phyloP scores from a whole-genome alignment of 2,329 filamentous ascomycete species.

The Fusarium tanahbumbuense region DNA sequence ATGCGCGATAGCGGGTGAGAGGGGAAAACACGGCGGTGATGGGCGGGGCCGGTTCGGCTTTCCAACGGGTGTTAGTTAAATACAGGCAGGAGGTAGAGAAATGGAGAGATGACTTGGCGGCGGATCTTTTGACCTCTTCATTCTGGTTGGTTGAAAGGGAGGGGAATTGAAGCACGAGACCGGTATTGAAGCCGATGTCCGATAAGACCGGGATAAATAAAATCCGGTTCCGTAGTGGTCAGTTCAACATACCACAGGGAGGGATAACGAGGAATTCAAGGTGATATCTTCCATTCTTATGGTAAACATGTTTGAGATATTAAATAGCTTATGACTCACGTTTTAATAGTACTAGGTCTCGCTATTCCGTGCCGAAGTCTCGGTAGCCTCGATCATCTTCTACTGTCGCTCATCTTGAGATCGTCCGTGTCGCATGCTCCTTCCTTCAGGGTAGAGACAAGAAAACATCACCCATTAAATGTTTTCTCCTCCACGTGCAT shows the following conservation, averaged over 20 bases:
- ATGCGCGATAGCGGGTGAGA: slow-evolving; percentile 42
- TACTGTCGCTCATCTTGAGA: not conserved
- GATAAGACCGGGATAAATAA: slow-evolving; percentile 26
- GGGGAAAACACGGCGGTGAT: slow-evolving; percentile 40
- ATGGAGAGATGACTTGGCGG: slow-evolving; percentile 18
- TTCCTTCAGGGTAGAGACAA: not conserved
- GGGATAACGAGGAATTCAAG: not conserved
- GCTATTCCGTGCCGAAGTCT: not conserved
- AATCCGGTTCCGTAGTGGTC: slow-evolving; percentile 7
- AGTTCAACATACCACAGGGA: not conserved
- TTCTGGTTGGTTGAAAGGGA: slow-evolving; percentile 25
- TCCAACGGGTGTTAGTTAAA: slow-evolving; percentile 23
- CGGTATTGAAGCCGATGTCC: slow-evolving; percentile 14
- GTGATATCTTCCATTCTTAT: not conserved
- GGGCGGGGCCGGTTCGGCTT: slow-evolving; percentile 45
- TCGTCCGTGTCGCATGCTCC: not conserved
- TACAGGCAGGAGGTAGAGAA: slow-evolving; percentile 1
- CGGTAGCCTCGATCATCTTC: not conserved
- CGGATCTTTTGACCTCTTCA: slow-evolving; percentile 19
- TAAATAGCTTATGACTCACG: not conserved
- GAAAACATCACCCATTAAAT: not conserved
- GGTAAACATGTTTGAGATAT: not conserved
- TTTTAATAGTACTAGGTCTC: not conserved
- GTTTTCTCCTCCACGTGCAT: not conserved
- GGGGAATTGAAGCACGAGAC: slow-evolving; percentile 22